These are phyloP conservation scores for Protomyces inouyei DNA, from an alignment of 1,139 yeast genomes.

Conservation along the genomic window DNA sequence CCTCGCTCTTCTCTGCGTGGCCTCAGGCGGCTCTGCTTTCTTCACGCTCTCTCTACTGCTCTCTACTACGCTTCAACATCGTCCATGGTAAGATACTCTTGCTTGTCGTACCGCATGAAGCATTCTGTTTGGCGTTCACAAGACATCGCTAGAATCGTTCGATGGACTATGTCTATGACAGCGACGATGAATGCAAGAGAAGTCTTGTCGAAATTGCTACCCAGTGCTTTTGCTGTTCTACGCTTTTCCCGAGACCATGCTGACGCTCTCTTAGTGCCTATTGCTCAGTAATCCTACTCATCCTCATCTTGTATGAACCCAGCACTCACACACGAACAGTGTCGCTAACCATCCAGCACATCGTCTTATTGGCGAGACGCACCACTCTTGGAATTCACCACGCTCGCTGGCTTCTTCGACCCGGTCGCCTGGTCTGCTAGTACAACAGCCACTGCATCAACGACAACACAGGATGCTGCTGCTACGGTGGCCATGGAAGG, in stretches of 20 bases:
- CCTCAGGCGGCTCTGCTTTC: slow-evolving; percentile 14
- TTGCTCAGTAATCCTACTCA: slow-evolving; percentile 15
- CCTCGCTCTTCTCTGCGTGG: background rate
- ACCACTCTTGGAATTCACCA: slow-evolving; percentile 14
- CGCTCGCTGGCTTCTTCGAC: slow-evolving; percentile 15
- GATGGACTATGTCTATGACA: too few species aligned
- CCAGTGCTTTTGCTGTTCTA: background rate
- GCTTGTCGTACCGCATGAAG: too few species aligned
- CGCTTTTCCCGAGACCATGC: background rate
- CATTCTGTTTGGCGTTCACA: too few species aligned
- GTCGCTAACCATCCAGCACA: background rate
- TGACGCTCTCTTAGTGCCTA: background rate
- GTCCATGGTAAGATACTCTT: slow-evolving; percentile 7
- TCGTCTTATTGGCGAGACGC: slow-evolving; percentile 21
- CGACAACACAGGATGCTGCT: background rate
- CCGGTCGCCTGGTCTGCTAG: background rate
- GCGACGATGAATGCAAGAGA: too few species aligned
- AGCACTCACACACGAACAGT: too few species aligned
- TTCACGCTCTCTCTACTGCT: slow-evolving; percentile 20
- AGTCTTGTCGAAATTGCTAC: too few species aligned
- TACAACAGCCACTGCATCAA: background rate
- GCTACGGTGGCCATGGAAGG: background rate
- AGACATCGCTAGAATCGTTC: too few species aligned
- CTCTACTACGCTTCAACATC: slow-evolving; percentile 1
- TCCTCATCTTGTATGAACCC: slow-evolving; percentile 7